These are phyloP conservation scores for Blumeriella jaapii DNA, from an alignment of 2,329 filamentous ascomycete species.

Conservation along the genomic window DNA sequence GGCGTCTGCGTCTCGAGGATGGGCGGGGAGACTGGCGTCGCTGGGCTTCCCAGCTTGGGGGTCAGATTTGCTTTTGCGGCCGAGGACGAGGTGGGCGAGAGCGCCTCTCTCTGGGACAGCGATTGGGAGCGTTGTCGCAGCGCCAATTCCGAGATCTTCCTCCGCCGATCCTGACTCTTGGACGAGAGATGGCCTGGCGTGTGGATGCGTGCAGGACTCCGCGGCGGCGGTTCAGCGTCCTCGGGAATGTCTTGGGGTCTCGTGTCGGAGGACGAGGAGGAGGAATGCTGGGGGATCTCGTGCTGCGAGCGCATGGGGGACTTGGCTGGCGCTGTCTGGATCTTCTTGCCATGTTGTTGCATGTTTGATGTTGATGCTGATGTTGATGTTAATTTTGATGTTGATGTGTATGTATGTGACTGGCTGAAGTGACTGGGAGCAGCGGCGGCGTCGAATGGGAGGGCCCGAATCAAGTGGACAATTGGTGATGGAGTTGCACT, in stretches of 20 bases:
- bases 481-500: too few species aligned
- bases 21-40: constrained; percentile 16
- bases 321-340: constrained; percentile 30
- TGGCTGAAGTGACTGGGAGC: too few species aligned
- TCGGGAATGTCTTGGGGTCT: constrained; percentile 28
- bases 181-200: constrained; percentile 50
- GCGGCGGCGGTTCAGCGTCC: constrained; percentile 27
- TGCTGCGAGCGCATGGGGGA: constrained; percentile 43
- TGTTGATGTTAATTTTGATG: too few species aligned
- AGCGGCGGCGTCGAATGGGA: too few species aligned
- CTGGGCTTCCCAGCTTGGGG: too few species aligned
- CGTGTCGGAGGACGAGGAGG: constrained; percentile 29
- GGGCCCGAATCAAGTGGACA: too few species aligned
- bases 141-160: constrained; percentile 23
- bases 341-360: constrained; percentile 26
- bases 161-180: constrained; percentile 35
- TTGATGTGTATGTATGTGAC: too few species aligned
- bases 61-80: constrained; percentile 15
- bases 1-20: constrained; percentile 7
- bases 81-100: constrained; percentile 16
- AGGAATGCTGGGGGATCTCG: constrained; percentile 35
- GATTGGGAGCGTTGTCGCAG: constrained; percentile 27
- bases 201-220: constrained; percentile 41
- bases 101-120: constrained; percentile 23
- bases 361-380: too few species aligned